Conservation (phyloP, 495 filamentous ascomycete genomes). For the Barbatosphaeria neglecta region DNA sequence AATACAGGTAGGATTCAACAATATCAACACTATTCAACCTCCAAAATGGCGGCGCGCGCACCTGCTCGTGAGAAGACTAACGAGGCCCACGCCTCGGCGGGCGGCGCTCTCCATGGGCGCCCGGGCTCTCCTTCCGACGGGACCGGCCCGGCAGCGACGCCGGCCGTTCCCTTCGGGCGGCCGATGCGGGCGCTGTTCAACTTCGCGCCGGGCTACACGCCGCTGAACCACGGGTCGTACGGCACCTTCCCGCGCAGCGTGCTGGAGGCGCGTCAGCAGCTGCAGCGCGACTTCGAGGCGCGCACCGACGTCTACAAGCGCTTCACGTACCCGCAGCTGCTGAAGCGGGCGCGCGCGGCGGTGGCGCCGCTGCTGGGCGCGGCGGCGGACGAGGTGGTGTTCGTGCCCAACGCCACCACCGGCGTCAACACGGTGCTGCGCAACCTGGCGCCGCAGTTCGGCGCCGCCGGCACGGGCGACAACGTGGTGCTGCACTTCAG, state of each 20-base stretch:
- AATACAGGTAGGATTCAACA: too few species aligned
- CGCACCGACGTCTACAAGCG: conserved; percentile 35
- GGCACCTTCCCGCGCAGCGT: conserved; percentile 23
- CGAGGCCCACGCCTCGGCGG: too few species aligned
- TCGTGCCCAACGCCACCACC: conserved; percentile 67
- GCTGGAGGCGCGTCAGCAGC: conserved; percentile 13
- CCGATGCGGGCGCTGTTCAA: conserved; percentile 24
- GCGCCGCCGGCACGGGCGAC: conserved; percentile 23
- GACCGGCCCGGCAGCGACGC: background rate
- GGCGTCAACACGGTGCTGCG: conserved; percentile 63
- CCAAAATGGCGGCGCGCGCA: too few species aligned
- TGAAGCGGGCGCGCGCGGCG: conserved; percentile 47
- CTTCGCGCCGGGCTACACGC: conserved; percentile 22
- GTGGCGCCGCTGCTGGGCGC: conserved; percentile 51
- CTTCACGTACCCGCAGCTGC: conserved; percentile 38
- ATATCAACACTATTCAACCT: too few species aligned
- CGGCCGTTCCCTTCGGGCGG: conserved; percentile 14
- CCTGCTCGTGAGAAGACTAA: background rate
- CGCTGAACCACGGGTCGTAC: conserved; percentile 30
- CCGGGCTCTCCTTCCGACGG: background rate
- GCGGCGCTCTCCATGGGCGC: background rate
- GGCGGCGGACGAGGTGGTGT: conserved; percentile 51
- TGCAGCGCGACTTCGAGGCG: conserved; percentile 20
- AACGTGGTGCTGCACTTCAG: conserved; percentile 53
- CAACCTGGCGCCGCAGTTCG: conserved; percentile 33